Evolutionary conservation across 2,329 filamentous ascomycete species (phyloP).

Genomic region (Stromatinia cepivora): DNA sequence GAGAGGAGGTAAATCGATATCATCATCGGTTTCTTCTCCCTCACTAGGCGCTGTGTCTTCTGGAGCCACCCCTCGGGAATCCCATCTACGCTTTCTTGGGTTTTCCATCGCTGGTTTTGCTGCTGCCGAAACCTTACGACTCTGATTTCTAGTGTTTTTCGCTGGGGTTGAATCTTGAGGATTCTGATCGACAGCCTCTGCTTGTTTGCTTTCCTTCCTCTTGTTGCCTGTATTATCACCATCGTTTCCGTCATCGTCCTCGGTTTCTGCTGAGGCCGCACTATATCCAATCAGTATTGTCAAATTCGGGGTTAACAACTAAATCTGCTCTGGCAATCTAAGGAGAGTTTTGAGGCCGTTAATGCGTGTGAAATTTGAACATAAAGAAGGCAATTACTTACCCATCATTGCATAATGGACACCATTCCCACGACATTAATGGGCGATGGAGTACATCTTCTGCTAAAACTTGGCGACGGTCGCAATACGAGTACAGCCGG

Average conservation of each 20-base stretch:
- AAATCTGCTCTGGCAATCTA: not conserved
- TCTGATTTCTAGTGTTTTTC: not conserved
- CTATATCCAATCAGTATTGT: not conserved
- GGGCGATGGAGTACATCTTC: not conserved
- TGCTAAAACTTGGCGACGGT: not conserved
- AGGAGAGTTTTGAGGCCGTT: too few species aligned
- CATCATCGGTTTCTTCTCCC: not conserved
- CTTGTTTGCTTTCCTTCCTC: not conserved
- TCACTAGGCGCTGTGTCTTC: not conserved
- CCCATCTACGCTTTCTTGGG: not conserved
- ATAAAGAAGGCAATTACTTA: not conserved
- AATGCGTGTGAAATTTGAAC: not conserved
- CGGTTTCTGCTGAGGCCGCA: not conserved
- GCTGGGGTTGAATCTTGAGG: not conserved
- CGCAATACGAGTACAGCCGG: not conserved
- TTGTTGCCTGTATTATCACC: not conserved
- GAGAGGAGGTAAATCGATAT: not conserved
- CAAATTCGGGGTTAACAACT: not conserved
- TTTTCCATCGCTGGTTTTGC: not conserved
- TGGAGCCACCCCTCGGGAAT: not conserved
- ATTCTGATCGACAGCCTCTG: not conserved
- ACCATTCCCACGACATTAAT: not conserved
- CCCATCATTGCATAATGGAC: not conserved
- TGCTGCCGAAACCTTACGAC: not conserved
- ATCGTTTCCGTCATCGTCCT: not conserved